Conservation (phyloP, 2,329 filamentous ascomycete genomes). For the Ascosphaera apis region DNA sequence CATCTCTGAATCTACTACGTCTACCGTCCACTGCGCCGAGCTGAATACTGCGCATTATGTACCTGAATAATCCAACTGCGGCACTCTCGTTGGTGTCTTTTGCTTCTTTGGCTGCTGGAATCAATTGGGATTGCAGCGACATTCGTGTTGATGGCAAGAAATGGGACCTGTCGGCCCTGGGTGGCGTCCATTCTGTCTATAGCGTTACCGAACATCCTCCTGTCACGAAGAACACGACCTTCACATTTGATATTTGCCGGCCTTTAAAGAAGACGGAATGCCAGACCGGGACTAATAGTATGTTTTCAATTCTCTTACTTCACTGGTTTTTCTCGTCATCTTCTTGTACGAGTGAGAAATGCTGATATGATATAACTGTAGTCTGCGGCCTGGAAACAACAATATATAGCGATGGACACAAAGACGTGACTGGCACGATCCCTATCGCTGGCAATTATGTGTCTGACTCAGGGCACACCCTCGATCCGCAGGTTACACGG, state of each 20-base stretch:
- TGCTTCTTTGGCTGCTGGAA: constrained; percentile 5
- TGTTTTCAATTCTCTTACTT: not conserved
- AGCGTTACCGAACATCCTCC: constrained; percentile 7
- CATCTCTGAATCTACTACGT: no score
- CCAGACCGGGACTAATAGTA: constrained; percentile 5
- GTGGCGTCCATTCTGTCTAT: constrained; percentile 8
- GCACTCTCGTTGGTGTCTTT: constrained; percentile 5
- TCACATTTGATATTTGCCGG: constrained; percentile 56
- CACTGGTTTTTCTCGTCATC: not conserved
- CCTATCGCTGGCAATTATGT: constrained; percentile 12
- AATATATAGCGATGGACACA: constrained; percentile 7
- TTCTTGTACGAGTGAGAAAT: not conserved
- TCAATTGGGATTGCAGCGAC: constrained; percentile 10
- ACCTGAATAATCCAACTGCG: no score
- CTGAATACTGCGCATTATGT: constrained; percentile 2
- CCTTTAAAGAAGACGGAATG: constrained; percentile 30
- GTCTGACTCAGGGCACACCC: constrained; percentile 4
- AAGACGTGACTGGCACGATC: constrained; percentile 10
- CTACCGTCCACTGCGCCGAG: constrained; percentile 1
- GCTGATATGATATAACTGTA: constrained; percentile 1
- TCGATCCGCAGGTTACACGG: constrained; percentile 37
- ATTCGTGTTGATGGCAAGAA: constrained; percentile 10
- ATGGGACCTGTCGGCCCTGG: constrained; percentile 11
- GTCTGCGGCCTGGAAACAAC: constrained; percentile 7
- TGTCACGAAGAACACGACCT: constrained; percentile 45